These are phyloP conservation scores for Solanum aculeatissimum DNA, from an alignment of 305 asterid genomes.

Conservation along the genomic window DNA sequence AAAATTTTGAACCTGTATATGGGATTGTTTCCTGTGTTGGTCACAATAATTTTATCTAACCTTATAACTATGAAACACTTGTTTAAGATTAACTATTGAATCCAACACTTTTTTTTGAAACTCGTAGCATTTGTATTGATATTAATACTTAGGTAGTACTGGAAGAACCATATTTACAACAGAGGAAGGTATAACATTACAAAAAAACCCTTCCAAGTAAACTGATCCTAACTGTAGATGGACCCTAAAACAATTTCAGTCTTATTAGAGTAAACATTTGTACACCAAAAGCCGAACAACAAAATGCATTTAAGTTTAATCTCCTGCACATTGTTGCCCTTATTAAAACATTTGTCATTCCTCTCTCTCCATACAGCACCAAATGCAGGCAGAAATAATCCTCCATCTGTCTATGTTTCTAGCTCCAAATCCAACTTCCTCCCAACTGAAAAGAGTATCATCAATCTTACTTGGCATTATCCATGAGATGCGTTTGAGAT, in stretches of 20 bases:
- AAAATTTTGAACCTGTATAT: not conserved
- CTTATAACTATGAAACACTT: not conserved
- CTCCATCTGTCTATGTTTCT: not conserved
- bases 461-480: not conserved
- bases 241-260: not conserved
- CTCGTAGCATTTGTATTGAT: not conserved
- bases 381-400: not conserved
- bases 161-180: not conserved
- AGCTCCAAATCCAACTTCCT: not conserved
- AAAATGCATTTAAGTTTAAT: not conserved
- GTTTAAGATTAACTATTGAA: not conserved
- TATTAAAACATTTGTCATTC: not conserved
- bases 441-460: not conserved
- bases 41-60: not conserved
- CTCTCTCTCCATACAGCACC: not conserved
- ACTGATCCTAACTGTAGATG: not conserved
- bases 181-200: not conserved
- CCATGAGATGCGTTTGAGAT: not conserved
- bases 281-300: not conserved
- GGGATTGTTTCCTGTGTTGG: not conserved
- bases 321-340: not conserved
- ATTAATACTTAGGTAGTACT: not conserved
- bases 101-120: not conserved
- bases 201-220: not conserved
- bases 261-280: not conserved